Percentiles rank a stretch among this genome's conserved stretches.
Evolutionary conservation across 805 yeast species (phyloP).

Genomic region (Saccharomycopsis capsularis): DNA sequence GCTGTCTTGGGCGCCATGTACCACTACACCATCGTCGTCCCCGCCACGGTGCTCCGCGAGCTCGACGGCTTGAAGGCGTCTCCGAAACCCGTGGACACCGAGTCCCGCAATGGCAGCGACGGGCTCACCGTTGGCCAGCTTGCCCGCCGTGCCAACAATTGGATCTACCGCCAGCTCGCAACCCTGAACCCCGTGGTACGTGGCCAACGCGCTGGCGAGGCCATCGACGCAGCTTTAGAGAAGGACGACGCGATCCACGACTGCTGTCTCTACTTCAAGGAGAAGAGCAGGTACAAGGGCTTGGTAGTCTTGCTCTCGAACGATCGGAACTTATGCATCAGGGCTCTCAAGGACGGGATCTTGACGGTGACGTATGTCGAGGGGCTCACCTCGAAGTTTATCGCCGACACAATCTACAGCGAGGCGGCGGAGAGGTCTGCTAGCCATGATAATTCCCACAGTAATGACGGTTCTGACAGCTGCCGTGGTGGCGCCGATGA

Average conservation of each 20-base stretch:
- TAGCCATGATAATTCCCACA: background rate
- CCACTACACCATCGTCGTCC: slow-evolving; percentile 54
- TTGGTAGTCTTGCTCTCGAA: slow-evolving; percentile 65
- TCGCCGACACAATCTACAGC: slow-evolving; percentile 34
- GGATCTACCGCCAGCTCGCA: slow-evolving; percentile 64
- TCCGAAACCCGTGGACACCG: slow-evolving; percentile 18
- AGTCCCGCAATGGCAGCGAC: slow-evolving; percentile 18
- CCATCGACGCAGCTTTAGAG: slow-evolving; percentile 35
- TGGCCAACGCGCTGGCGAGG: slow-evolving; percentile 59
- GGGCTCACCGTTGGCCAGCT: slow-evolving; percentile 39
- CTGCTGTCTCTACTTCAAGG: slow-evolving; percentile 63
- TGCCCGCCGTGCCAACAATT: slow-evolving; percentile 69
- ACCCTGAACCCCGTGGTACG: slow-evolving; percentile 41
- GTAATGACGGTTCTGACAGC: background rate
- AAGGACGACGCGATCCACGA: slow-evolving; percentile 85
- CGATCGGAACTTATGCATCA: slow-evolving; percentile 75
- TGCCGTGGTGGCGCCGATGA: too few species aligned
- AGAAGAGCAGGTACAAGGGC: slow-evolving; percentile 24
- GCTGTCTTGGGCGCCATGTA: slow-evolving; percentile 34
- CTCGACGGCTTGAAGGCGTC: slow-evolving; percentile 74
- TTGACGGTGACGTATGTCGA: slow-evolving; percentile 52
- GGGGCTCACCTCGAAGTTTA: slow-evolving; percentile 38
- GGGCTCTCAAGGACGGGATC: slow-evolving; percentile 61
- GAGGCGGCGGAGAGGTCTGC: slow-evolving; percentile 26
- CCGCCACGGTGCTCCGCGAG: slow-evolving; percentile 63